phyloP scores from a whole-genome alignment of 2,329 filamentous ascomycete species.

The Xylariaceae sp. region DNA sequence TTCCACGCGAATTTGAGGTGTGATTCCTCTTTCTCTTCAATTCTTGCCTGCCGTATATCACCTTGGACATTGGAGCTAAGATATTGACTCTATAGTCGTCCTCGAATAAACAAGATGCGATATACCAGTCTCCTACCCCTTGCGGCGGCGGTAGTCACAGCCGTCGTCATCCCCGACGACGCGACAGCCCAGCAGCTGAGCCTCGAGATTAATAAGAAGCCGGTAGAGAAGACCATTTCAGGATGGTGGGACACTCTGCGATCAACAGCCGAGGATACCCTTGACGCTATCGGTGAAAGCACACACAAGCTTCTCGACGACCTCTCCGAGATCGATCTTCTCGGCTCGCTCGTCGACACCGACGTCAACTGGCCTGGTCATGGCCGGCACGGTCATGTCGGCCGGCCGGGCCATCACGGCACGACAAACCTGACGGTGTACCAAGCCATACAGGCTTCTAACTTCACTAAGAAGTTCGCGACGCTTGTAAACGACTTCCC shows the following conservation, averaged over 20 bases:
- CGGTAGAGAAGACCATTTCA: constrained; percentile 1
- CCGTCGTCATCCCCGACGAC: constrained; percentile 40
- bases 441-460: constrained; percentile 76
- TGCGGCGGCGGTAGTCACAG: constrained; percentile 16
- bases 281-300: constrained; percentile 22
- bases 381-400: background rate
- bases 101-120: constrained; percentile 19
- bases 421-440: constrained; percentile 74
- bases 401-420: constrained; percentile 33
- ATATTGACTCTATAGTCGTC: background rate
- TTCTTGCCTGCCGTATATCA: too few species aligned
- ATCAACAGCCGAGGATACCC: constrained; percentile 20
- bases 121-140: constrained; percentile 27
- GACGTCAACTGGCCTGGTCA: constrained; percentile 15
- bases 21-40: background rate
- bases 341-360: constrained; percentile 27
- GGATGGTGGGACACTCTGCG: constrained; percentile 23
- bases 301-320: constrained; percentile 25
- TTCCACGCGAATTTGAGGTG: background rate
- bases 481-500: constrained; percentile 76
- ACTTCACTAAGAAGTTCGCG: constrained; percentile 79
- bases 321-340: constrained; percentile 21
- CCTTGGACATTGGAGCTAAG: background rate
- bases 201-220: constrained; percentile 31
- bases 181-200: constrained; percentile 37